Base-by-base conservation (phyloP, 352 stramenopile genomes). In the Stephanocyclus meneghinianus region DNA sequence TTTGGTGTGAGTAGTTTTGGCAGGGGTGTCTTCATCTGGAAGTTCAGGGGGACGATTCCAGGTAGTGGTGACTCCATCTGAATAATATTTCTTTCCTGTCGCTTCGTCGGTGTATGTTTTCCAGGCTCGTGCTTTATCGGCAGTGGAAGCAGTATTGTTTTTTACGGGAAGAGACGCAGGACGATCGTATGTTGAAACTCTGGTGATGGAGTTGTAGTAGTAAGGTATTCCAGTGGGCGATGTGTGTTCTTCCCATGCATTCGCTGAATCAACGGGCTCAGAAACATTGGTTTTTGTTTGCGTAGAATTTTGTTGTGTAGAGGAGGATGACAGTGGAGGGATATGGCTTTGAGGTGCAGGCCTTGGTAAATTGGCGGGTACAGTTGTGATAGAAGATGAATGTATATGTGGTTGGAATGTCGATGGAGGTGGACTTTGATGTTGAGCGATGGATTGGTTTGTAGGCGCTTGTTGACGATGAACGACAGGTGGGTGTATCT, bases 11-110 rank as follows among this genome's bases (percentile, higher is more conserved):
- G 45, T 42, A 9, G 18, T 10, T 62, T 70, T 74, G 0, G 21
- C 35, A 10, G 50, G 42, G 8, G 30, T 10, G 53, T 61, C 10
- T 26, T 56, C 13, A n/a, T 62, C 45, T 7, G 47, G 50, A 61
- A 73, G 16, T 69, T 78, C 69, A 32, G 50, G 40, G 37, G 59
- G 72, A n/a, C 30, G 57, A 45, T 26, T 85, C 88, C 88, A 93
- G 30, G 82, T 91, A 9, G 86, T 90, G 44, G 71, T 86, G 0
- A 84, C 69, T 45, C 88, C 88, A 84, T 93, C 72, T 2, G 81
- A 91, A 78, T 93, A 93, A 64, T 91, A 93, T 30, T 81, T 88
- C 59, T 86, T 91, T 16, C 86, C 86, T 6, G 81, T 85, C 6
- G 42, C 74, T 51, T 69, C 32, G 64, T 91, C 88, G 10, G 73